Percentiles rank a stretch among this genome's conserved stretches.
phyloP scores from a whole-genome alignment of 345 rosid genomes.

The Rhodamnia argentea region DNA sequence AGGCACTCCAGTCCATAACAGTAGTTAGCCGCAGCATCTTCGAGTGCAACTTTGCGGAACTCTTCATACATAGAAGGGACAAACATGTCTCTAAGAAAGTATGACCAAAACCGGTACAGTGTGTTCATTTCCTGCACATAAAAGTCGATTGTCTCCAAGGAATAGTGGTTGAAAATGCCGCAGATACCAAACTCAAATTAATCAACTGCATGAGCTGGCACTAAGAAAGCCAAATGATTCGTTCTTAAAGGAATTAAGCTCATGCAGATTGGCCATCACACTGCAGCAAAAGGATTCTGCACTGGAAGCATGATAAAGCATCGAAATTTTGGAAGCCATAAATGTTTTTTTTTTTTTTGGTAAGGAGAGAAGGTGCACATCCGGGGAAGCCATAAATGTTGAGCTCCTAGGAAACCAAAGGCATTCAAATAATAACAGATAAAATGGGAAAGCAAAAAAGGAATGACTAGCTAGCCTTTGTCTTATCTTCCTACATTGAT shows the following conservation, averaged over 20 bases:
- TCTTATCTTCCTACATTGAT: neutral
- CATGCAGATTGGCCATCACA: neutral
- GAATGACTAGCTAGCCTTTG: neutral
- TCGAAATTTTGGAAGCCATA: neutral
- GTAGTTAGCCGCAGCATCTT: constrained; percentile 80
- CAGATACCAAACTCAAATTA: neutral
- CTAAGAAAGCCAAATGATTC: neutral
- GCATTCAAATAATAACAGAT: neutral
- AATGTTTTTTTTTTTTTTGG: too few species aligned
- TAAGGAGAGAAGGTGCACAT: too few species aligned
- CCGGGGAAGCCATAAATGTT: neutral
- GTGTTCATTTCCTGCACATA: constrained; percentile 91
- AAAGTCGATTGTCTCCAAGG: neutral
- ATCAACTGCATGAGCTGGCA: neutral
- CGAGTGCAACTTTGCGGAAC: constrained; percentile 71
- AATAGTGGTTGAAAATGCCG: neutral
- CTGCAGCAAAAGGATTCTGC: neutral
- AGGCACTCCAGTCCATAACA: constrained; percentile 89
- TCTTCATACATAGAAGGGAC: constrained; percentile 80
- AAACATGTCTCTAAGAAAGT: constrained; percentile 75
- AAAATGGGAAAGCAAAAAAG: neutral
- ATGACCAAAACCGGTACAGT: constrained; percentile 90
- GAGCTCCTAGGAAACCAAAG: neutral
- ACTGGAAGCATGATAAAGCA: neutral
- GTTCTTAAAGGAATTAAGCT: neutral